Base-by-base conservation (phyloP, 1,139 yeast genomes). In the Magnusiomyces suaveolens region DNA sequence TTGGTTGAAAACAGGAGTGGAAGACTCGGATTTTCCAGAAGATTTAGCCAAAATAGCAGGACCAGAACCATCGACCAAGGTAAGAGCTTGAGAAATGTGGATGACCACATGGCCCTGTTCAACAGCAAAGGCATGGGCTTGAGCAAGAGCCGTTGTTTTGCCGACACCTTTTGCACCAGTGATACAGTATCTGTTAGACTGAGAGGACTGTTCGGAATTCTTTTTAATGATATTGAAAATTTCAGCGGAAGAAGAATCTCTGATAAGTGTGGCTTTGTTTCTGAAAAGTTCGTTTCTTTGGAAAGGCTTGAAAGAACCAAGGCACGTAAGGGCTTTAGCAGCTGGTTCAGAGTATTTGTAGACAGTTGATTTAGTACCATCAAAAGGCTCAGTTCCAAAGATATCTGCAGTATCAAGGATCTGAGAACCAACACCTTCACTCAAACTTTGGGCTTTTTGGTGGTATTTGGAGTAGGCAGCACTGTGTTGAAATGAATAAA, bases 101-200 rank as follows among this genome's bases (percentile, higher is more conserved):
- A 90, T 66, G 2, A 87, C 72, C 21, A 87, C 72, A 23, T 79
- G 74, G 8, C 79, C 76, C n/a, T 70, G 62, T 12, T 74, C 70
- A 46, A 76, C 66, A 3, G 82, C 81, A 48, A 78, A 64, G 0
- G 92, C 84, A 55, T 85, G 84, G 1, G 83, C 75, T 67, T 90
- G 96, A 0, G 92, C 72, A 52, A 90, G 63, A 44, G 84, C 68
- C 0, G 89, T 80, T 1, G 92, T 79, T 71, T 90, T 90, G 12
- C 97, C 97, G 12, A 79, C 76, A 50, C 96, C 96, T 51, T 80
- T 72, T 56, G 77, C 82, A 46, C 97, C 97, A 36, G 80, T 69
- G 24, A 90, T 61, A 51, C 85, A 73, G 46, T 77, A 62, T 64
- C 86, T 75, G 66, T 82, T 84, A 14, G 69, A 63, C 20, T 66